Evolutionary conservation across 164 flowering plant genomes (phyloP).

Genomic region (Liquidambar formosana): DNA sequence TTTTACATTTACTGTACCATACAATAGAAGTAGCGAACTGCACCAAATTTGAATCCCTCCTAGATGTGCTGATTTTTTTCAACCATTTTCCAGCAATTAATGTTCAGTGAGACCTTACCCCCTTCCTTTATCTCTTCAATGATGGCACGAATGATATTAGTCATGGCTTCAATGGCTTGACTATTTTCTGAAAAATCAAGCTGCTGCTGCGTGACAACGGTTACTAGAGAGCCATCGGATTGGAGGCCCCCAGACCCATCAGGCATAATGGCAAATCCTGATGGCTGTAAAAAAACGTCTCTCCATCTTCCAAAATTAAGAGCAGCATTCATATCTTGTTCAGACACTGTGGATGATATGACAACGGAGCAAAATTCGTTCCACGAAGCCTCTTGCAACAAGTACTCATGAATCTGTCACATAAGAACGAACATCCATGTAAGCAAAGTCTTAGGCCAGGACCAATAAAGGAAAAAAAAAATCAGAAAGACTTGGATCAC

Average conservation of each 20-base stretch:
- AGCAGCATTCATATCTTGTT: neutral
- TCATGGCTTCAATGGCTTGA: neutral
- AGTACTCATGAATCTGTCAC: neutral
- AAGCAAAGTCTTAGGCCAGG: neutral
- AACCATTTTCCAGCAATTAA: too few species aligned
- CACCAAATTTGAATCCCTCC: too few species aligned
- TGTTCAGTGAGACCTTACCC: conserved; percentile 3
- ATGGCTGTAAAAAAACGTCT: neutral
- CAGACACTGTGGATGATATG: neutral
- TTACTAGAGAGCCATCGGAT: neutral
- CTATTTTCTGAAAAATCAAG: neutral
- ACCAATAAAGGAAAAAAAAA: neutral
- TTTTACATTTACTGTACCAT: too few species aligned
- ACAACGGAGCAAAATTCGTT: conserved; percentile 4
- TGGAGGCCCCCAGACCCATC: conserved; percentile 1
- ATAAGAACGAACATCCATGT: neutral
- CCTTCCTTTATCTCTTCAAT: neutral
- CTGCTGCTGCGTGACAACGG: neutral
- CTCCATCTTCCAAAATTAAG: neutral
- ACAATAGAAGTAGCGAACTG: too few species aligned
- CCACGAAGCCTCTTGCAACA: conserved; percentile 6
- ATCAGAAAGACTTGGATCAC: too few species aligned
- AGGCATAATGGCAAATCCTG: conserved; percentile 11
- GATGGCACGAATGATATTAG: too few species aligned
- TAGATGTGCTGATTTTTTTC: too few species aligned